Base-by-base conservation (phyloP, 2,329 filamentous ascomycete genomes). In the Alternaria gaisen region DNA sequence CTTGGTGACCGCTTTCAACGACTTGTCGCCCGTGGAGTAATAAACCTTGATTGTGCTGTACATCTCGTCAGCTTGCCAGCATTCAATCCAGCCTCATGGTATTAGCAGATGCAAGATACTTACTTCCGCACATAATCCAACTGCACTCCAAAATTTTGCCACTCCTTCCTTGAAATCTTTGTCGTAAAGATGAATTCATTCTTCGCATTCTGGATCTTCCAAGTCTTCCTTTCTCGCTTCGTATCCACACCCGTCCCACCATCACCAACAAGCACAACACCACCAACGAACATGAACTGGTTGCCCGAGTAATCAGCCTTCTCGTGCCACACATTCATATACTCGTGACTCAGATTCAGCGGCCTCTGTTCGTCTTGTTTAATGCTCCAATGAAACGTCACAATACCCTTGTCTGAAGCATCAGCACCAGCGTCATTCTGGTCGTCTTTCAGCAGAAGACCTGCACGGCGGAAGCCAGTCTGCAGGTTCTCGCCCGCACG, bases 311-410 rank as follows among this genome's bases (percentile, higher is more conserved):
- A 74, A 52, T 73, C 71, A 7, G 10, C 28, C 28, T 30, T 36
- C 14, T 36, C 71, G 44, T 74, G 71, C 70, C 69, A 74, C 18
- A 73, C 67, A 30, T 72, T 73, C 70, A 74, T 72, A 52, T 74
- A 75, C 52, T 74, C 72, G 53, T 75, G 72, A 9, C 58, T 69
- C 14, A 75, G 40, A 47, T 75, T 75, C 40, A 74, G 18, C 11
- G 60, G 44, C 6, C 56, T 59, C 3, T 28, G 46, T 3, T 22
- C 1, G 60, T 74, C 70, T 36, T 72, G 67, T 30, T 26, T 50
- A 2, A 75, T 55, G 42, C 67, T 70, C 71, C 70, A 75, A 41
- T 75, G 72, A 41, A 72, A 36, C 1, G 70, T 74, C 0, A 72
- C 67, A 4, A 66, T 43, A 0, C 72, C 72, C 3, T 57, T 53